Evolutionary conservation across 768 basidiomycete species (phyloP).

Genomic region (Tremella yokohamensis): DNA sequence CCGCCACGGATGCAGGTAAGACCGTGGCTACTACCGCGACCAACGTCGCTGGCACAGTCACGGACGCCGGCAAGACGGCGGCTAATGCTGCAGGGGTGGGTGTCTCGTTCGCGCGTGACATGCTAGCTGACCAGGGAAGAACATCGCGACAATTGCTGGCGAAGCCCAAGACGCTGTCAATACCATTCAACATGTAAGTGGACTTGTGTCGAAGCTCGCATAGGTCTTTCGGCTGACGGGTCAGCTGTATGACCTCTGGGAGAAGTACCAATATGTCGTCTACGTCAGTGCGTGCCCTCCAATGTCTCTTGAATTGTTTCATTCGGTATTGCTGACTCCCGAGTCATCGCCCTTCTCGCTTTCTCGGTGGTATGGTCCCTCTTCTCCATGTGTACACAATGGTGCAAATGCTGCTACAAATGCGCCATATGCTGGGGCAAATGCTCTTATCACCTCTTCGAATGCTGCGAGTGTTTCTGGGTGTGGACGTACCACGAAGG

Average conservation of each 20-base stretch:
- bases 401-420: not conserved
- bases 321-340: not conserved
- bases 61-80: constrained; percentile 6
- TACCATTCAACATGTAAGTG: constrained; percentile 1
- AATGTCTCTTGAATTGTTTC: too few relatives aligned
- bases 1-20: not conserved
- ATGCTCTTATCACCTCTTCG: not conserved
- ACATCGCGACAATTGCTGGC: not conserved
- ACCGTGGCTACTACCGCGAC: not conserved
- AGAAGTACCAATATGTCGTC: too few relatives aligned
- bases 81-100: not conserved
- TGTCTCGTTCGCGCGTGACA: not conserved
- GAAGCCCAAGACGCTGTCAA: not conserved
- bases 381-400: constrained; percentile 1
- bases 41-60: not conserved
- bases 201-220: too few relatives aligned
- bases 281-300: too few relatives aligned
- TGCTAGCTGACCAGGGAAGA: too few relatives aligned
- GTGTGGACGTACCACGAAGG: too few relatives aligned
- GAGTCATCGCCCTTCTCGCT: constrained; percentile 1
- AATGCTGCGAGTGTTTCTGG: too few relatives aligned
- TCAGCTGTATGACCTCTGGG: too few relatives aligned
- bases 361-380: not conserved
- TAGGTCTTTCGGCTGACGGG: too few relatives aligned
- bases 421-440: constrained; percentile 2